Conservation (phyloP, 495 filamentous ascomycete species). For the Achaetomiella virescens region DNA sequence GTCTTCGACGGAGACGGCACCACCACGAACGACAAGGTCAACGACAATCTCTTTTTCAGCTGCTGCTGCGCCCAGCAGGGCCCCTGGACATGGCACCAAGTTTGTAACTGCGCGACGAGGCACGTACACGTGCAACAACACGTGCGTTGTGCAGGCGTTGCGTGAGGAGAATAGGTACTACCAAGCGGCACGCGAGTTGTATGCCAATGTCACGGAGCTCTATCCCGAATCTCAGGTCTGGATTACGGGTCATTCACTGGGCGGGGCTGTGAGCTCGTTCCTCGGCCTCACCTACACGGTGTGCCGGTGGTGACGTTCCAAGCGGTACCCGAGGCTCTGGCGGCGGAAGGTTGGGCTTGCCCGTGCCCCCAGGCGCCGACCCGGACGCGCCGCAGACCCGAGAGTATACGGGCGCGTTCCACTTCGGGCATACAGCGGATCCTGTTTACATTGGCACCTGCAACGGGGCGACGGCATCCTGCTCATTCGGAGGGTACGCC, state of each 20-base stretch:
- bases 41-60: constrained; percentile 96
- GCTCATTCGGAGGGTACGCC: constrained; percentile 90
- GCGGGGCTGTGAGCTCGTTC: constrained; percentile 77
- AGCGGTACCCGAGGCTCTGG: constrained; percentile 81
- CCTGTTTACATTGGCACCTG: constrained; percentile 92
- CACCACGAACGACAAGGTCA: constrained; percentile 93
- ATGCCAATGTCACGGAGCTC: constrained; percentile 81
- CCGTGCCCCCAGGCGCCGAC: constrained; percentile 71
- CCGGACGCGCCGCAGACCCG: constrained; percentile 63
- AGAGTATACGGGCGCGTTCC: constrained; percentile 70
- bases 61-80: constrained; percentile 95
- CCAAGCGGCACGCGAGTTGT: constrained; percentile 75
- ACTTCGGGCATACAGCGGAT: constrained; percentile 94
- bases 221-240: constrained; percentile 85
- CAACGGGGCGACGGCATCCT: constrained; percentile 78
- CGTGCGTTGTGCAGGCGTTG: constrained; percentile 72
- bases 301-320: constrained; percentile 83
- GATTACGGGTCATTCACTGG: constrained; percentile 84
- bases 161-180: constrained; percentile 85
- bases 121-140: constrained; percentile 84
- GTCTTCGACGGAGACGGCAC: constrained; percentile 94
- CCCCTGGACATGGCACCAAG: constrained; percentile 77
- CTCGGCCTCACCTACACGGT: constrained; percentile 87
- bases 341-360: constrained; percentile 82
- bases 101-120: constrained; percentile 83